A percentile compares a stretch with the other conserved stretches of the same genome.
phyloP scores from a whole-genome alignment of 2,329 filamentous ascomycete species.

The Scleromitrula shiraiana region DNA sequence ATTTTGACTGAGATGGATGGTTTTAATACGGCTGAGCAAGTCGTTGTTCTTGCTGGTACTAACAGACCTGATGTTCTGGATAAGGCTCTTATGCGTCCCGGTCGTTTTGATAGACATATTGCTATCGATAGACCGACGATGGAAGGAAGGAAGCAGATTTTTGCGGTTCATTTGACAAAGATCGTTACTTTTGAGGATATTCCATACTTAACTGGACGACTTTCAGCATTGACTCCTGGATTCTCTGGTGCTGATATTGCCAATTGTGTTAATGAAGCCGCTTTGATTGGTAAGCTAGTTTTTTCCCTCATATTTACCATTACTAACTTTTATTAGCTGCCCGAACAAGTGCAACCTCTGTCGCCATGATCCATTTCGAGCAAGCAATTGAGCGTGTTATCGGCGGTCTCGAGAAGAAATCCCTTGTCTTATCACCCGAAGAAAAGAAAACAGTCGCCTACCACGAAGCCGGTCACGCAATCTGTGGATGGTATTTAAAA shows the following conservation, averaged over 20 bases:
- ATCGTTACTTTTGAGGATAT: conserved; percentile 89
- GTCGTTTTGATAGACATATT: conserved; percentile 95
- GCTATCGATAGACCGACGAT: conserved; percentile 91
- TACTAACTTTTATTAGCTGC: conserved; percentile 58
- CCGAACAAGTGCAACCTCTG: conserved; percentile 68
- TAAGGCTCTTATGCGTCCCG: conserved; percentile 91
- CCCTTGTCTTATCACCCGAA: conserved; percentile 80
- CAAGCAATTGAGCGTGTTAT: conserved; percentile 96
- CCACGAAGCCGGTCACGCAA: conserved; percentile 95
- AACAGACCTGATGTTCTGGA: conserved; percentile 93
- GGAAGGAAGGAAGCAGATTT: conserved; percentile 94
- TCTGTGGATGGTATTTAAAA: conserved; percentile 96
- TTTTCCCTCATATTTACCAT: neutral
- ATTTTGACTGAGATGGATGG: conserved; percentile 99
- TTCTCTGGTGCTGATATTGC: conserved; percentile 98
- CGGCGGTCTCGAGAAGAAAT: conserved; percentile 95
- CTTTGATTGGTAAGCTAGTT: conserved; percentile 69
- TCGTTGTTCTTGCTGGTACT: conserved; percentile 93
- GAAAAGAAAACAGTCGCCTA: conserved; percentile 97
- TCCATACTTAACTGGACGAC: conserved; percentile 77
- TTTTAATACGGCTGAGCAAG: conserved; percentile 94
- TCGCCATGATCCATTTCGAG: conserved; percentile 89
- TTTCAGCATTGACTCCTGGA: conserved; percentile 87
- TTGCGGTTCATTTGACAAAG: conserved; percentile 87
- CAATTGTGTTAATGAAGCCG: conserved; percentile 97